phyloP scores from a whole-genome alignment of 768 basidiomycete genomes.

The Suillus discolor region DNA sequence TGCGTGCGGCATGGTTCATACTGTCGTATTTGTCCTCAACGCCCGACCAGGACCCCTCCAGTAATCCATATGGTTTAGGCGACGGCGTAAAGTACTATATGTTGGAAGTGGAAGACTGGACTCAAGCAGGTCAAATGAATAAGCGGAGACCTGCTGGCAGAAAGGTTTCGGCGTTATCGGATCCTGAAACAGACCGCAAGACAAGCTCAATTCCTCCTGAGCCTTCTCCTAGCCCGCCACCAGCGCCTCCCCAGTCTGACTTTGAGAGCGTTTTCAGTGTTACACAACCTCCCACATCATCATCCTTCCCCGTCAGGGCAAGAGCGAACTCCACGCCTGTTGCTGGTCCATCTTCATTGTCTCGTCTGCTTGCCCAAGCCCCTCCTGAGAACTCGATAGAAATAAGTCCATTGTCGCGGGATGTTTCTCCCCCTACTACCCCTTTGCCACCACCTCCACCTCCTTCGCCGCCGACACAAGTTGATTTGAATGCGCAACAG shows the following conservation, averaged over 20 bases:
- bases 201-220: conserved; percentile 19
- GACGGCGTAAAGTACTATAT: conserved; percentile 93
- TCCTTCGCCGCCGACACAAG: conserved; percentile 28
- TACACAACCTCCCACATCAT: conserved; percentile 67
- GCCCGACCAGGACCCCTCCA: conserved; percentile 65
- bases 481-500: conserved; percentile 13
- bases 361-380: conserved; percentile 78
- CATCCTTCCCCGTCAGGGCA: conserved; percentile 62
- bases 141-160: conserved; percentile 59
- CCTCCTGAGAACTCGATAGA: conserved; percentile 34
- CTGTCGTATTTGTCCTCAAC: background rate
- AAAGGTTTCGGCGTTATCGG: conserved; percentile 45
- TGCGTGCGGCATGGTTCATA: conserved; percentile 34
- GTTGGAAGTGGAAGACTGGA: conserved; percentile 95
- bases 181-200: conserved; percentile 43
- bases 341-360: conserved; percentile 78
- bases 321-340: conserved; percentile 69
- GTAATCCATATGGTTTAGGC: conserved; percentile 87
- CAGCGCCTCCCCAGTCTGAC: conserved; percentile 68
- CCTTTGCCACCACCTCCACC: conserved; percentile 41
- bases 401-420: conserved; percentile 29
- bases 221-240: conserved; percentile 43
- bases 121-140: conserved; percentile 63
- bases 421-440: conserved; percentile 36
- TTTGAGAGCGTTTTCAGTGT: conserved; percentile 73